These are phyloP conservation scores for Haematococcus sp. DNA, from an alignment of 139 green algal genomes.

Conservation along the genomic window DNA sequence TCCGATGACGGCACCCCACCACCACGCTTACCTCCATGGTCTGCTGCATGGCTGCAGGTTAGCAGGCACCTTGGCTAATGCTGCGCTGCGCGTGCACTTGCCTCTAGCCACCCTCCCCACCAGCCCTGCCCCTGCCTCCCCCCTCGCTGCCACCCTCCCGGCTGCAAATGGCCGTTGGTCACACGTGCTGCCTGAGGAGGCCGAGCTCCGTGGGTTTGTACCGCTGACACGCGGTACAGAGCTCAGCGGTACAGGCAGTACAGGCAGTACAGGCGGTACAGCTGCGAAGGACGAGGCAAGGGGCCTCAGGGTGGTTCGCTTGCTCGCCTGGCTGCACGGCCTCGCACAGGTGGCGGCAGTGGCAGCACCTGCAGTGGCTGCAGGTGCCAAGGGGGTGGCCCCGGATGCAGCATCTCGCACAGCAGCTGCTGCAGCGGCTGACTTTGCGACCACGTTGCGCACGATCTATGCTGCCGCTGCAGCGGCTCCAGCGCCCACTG, in stretches of 20 bases:
- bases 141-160: not conserved
- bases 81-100: not conserved
- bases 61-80: not conserved
- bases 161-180: not conserved
- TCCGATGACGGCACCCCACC: too few relatives aligned
- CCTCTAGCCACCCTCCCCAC: not conserved
- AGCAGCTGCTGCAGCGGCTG: too few relatives aligned
- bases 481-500: too few relatives aligned
- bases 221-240: not conserved
- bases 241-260: not conserved
- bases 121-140: not conserved
- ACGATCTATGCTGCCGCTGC: too few relatives aligned
- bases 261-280: not conserved
- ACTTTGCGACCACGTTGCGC: too few relatives aligned
- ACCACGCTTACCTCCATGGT: too few relatives aligned
- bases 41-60: too few relatives aligned
- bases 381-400: not conserved
- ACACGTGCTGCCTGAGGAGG: not conserved
- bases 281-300: not conserved
- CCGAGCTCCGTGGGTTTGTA: conserved; percentile 4
- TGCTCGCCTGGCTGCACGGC: conserved; percentile 1
- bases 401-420: too few relatives aligned
- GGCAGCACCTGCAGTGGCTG: not conserved
- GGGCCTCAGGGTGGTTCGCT: not conserved
- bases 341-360: not conserved